Base-by-base conservation (phyloP, 805 yeast genomes). In the Wickerhamia fluorescens region DNA sequence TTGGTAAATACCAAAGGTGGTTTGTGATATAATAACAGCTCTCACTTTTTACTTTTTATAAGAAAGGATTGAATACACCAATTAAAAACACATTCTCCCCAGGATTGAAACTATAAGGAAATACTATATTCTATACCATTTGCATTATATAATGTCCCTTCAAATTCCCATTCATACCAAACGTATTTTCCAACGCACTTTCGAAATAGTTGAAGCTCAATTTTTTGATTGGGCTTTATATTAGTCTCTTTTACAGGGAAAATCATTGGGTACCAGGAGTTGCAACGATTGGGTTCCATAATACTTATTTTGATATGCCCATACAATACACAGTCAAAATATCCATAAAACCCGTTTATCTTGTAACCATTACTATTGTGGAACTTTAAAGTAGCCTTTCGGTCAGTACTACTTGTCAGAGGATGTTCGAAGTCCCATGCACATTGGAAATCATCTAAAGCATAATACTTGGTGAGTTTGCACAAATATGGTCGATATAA, bases 291-390 rank as follows among this genome's bases (percentile, higher is more conserved):
- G 10, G 29, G 36, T 1, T 13, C 11, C 2, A 29, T 23, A 7
- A 69, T 77, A 16, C 80, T 70, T 4, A 83, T 56, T 6, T 47
- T 47, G 14, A 77, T 59, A 26, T 74, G 78, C 1, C 68, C 71
- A 48, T 75, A 83, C n/a, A 87, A 61, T 3, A 55, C 68, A 0
- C 92, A 77, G n/a, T 66, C 66, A 45, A 88, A 88, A 45, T 63
- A 77, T 0, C 96, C 96, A 3, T 75, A 59, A 20, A 87, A 49
- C 0, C 89, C 95, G 49, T 85, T 88, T 3, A 84, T 50, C 12
- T 67, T 68, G 22, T 19, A 20, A 2, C 80, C 71, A 30, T 69
- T 63, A 18, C 67, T 53, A 10, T 63, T 59, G n/a, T n/a, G n/a
- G 5, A 71, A 59, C 27, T 58, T 57, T 35, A 78, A 68, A 0